Base-by-base conservation (phyloP, 2,329 filamentous ascomycete species). In the Cladophialophora yegresii region DNA sequence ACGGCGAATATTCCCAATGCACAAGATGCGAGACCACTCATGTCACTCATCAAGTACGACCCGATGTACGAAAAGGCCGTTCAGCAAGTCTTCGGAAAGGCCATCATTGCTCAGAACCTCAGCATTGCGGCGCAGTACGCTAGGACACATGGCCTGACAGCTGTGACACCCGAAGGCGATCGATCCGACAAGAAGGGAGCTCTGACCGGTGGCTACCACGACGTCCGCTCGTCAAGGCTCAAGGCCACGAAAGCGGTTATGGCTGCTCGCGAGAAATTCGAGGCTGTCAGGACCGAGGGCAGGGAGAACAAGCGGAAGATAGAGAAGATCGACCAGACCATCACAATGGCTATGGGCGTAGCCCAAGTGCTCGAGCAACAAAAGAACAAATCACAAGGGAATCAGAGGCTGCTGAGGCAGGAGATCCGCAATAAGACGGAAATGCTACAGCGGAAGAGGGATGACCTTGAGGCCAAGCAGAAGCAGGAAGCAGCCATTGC, bases 111-210 rank as follows among this genome's bases (percentile, higher is more conserved):
- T 71, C 93, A 93, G 2, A 96, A 92, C 70, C 80, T 99, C 67
- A 86, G 90, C 55, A 86, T 96, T 64, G 95, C 93, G 54, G 87
- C 90, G 12, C 92, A 97, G 73, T 97, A 97, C 75, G 91, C 95
- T 23, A 87, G 93, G 72, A 96, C 90, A 72, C 93, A 98, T 72
- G 90, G 90, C 20, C 88, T 98, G 26, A 92, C 92, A 72, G 93
- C 92, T 36, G 96, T 99, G 70, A 99, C 95, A 0, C 90, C 91
- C 3, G 93, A 98, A 63, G 95, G 95, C 76, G 93, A 98, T 77
- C 91, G 91, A 33, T 93, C 92, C 1, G 96, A 97, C 78, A 96
- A 96, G 79, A 90, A 93, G 71, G 95, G 95, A 77, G 93, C 93
- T 13, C 87, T 99, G 81, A 97, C 92, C 55, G 95, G 95, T 81